A percentile compares a stretch with the other conserved stretches of the same genome.
phyloP scores from a whole-genome alignment of 345 rosid species.

The Camelina neglecta region DNA sequence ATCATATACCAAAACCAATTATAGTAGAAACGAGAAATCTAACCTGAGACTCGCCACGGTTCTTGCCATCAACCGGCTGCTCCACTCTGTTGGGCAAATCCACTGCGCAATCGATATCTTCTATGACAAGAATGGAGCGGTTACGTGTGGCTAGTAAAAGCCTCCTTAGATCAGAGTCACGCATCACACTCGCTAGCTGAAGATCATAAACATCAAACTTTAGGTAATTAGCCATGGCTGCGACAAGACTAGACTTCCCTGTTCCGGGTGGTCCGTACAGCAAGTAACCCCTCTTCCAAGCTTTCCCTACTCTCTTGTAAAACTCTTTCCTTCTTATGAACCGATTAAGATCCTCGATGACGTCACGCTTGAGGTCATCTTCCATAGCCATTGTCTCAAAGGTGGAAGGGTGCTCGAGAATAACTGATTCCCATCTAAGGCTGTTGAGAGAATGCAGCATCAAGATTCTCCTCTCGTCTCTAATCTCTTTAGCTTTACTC shows the following conservation, averaged over 20 bases:
- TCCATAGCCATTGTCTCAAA: constrained; percentile 78
- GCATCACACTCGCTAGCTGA: constrained; percentile 53
- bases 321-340: constrained; percentile 62
- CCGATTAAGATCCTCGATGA: constrained; percentile 60
- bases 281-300: constrained; percentile 81
- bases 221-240: constrained; percentile 75
- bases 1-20: constrained; percentile 4
- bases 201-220: constrained; percentile 70
- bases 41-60: constrained; percentile 47
- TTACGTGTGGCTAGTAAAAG: constrained; percentile 55
- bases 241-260: constrained; percentile 74
- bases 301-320: constrained; percentile 63
- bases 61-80: constrained; percentile 37
- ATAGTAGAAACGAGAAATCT: not conserved
- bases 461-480: constrained; percentile 47
- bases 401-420: constrained; percentile 69
- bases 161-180: constrained; percentile 60
- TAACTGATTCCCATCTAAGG: constrained; percentile 56
- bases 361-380: constrained; percentile 45
- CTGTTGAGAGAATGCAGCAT: constrained; percentile 58
- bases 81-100: constrained; percentile 52
- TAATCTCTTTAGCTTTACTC: constrained; percentile 40
- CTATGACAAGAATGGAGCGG: constrained; percentile 66
- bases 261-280: constrained; percentile 82
- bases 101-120: constrained; percentile 66